Percentiles rank a stretch among this genome's conserved stretches.
phyloP scores from a whole-genome alignment of 1,284 basidiomycete species.

The Fomitopsis pinicola region DNA sequence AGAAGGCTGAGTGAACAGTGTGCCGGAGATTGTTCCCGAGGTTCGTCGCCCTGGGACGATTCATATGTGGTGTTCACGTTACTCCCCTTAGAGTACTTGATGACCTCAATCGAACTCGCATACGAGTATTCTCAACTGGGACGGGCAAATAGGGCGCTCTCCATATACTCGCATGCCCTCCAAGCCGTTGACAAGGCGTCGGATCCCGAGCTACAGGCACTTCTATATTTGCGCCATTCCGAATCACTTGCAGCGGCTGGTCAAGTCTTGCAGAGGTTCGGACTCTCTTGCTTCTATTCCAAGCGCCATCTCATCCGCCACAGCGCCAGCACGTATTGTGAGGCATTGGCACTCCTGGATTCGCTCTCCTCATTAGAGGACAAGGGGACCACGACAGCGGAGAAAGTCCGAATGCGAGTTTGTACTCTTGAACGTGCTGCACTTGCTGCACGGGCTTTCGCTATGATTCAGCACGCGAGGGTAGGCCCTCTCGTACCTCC shows the following conservation, averaged over 20 bases:
- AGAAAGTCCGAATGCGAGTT: conserved; percentile 40
- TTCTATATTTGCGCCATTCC: conserved; percentile 63
- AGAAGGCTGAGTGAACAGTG: conserved; percentile 25
- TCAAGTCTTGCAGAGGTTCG: conserved; percentile 60
- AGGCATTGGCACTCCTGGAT: conserved; percentile 48
- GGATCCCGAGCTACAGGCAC: conserved; percentile 45
- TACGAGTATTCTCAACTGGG: conserved; percentile 77
- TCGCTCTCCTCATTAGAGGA: conserved; percentile 37
- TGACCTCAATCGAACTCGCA: conserved; percentile 66
- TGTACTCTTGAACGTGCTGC: conserved; percentile 65
- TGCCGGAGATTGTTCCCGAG: conserved; percentile 37
- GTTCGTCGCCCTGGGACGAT: conserved; percentile 29
- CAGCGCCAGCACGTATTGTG: conserved; percentile 37
- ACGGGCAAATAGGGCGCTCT: conserved; percentile 60
- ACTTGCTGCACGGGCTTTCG: conserved; percentile 63
- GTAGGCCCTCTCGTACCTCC: conserved; percentile 34
- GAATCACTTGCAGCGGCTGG: conserved; percentile 62
- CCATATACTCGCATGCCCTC: conserved; percentile 57
- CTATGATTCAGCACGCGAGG: conserved; percentile 62
- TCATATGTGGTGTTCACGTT: background rate
- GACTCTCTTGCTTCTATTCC: background rate
- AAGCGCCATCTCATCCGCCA: background rate
- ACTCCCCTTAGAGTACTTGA: conserved; percentile 51
- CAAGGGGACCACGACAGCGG: conserved; percentile 42
- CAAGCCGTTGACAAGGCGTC: conserved; percentile 37